Conservation (phyloP, 2,329 filamentous ascomycete species). For the Aspergillus calidoustus region DNA sequence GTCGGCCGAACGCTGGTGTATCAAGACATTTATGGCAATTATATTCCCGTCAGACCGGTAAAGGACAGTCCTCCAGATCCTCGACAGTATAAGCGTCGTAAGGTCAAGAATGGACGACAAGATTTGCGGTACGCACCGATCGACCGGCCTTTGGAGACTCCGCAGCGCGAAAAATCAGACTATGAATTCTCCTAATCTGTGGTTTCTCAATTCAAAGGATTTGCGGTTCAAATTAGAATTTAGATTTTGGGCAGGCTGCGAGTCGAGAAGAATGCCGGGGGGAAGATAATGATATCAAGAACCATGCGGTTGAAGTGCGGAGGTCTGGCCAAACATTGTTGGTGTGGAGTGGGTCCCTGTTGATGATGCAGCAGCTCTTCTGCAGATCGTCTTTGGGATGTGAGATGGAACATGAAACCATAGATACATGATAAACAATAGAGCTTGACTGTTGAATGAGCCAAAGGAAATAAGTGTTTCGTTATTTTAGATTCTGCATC, state of each 20-base stretch:
- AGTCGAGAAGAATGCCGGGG: background rate
- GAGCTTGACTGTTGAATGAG: background rate
- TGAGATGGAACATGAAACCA: background rate
- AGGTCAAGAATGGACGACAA: background rate
- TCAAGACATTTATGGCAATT: conserved; percentile 15
- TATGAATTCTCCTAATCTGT: background rate
- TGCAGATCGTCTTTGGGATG: background rate
- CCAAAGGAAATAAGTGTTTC: too few species aligned
- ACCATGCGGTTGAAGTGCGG: background rate
- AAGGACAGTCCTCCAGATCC: background rate
- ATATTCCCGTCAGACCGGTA: conserved; percentile 2
- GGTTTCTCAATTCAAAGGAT: background rate
- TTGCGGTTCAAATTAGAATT: background rate
- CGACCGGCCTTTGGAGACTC: background rate
- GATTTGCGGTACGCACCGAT: background rate
- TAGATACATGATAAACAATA: background rate
- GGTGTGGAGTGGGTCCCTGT: background rate
- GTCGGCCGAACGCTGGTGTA: conserved; percentile 7
- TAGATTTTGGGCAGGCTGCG: background rate
- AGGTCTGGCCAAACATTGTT: background rate
- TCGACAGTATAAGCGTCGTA: background rate
- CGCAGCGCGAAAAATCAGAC: background rate
- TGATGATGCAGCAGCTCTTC: background rate
- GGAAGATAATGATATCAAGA: conserved; percentile 5
- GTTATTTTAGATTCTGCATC: background rate